These are phyloP conservation scores for Tolypocladium paradoxum DNA, from an alignment of 2,329 filamentous ascomycete genomes.

Conservation along the genomic window DNA sequence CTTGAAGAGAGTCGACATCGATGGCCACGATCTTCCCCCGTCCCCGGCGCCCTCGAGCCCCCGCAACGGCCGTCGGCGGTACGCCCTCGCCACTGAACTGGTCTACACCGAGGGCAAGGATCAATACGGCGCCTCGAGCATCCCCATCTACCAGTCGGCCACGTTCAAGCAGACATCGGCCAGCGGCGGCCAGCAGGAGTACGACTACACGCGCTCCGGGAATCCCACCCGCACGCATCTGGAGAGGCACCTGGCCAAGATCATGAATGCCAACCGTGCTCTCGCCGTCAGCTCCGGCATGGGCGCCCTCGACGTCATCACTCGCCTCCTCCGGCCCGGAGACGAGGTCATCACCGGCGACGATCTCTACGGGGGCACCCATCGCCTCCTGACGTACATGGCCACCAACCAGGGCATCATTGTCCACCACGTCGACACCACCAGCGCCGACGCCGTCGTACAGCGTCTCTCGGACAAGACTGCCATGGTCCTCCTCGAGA, in stretches of 20 bases:
- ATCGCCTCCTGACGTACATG: conserved; percentile 86
- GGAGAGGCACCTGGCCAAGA: conserved; percentile 94
- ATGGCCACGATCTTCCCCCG: conserved; percentile 76
- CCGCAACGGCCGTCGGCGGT: conserved; percentile 67
- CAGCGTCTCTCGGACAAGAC: conserved; percentile 68
- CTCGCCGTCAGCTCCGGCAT: conserved; percentile 94
- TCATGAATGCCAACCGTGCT: conserved; percentile 89
- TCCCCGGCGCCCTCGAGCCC: conserved; percentile 91
- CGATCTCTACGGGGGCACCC: conserved; percentile 91
- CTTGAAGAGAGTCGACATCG: conserved; percentile 57
- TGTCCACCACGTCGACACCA: conserved; percentile 95
- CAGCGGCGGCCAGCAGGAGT: conserved; percentile 69
- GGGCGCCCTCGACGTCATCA: conserved; percentile 95
- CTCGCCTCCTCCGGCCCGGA: conserved; percentile 76
- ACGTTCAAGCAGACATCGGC: conserved; percentile 93
- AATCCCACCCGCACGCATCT: conserved; percentile 95
- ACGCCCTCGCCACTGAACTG: conserved; percentile 89
- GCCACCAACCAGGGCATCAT: conserved; percentile 81
- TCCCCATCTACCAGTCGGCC: conserved; percentile 96
- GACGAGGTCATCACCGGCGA: conserved; percentile 97
- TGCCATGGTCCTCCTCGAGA: conserved; percentile 90
- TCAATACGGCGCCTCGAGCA: conserved; percentile 92
- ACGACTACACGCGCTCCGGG: conserved; percentile 96
- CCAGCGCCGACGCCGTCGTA: conserved; percentile 59
- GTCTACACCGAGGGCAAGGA: conserved; percentile 95